Conservation (phyloP, 257 asterid genomes). For the Striga asiatica region DNA sequence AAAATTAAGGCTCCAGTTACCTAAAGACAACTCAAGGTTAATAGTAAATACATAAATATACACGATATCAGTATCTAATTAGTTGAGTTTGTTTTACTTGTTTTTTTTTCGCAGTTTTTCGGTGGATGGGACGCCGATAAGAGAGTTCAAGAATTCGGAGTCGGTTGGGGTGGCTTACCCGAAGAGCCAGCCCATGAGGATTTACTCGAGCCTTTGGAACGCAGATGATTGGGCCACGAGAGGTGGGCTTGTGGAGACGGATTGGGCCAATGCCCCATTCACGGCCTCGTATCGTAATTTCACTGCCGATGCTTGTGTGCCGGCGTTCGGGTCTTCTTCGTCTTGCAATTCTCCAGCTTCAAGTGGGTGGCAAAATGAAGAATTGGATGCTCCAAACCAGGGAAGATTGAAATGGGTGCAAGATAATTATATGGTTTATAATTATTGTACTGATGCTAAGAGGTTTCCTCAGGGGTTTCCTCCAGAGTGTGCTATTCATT, state of each 20-base stretch:
- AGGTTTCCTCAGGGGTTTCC: constrained; percentile 35
- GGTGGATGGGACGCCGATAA: constrained; percentile 27
- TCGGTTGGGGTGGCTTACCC: constrained; percentile 31
- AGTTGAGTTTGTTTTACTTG: background rate
- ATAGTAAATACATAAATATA: too few relatives aligned
- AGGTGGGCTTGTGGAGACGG: constrained; percentile 29
- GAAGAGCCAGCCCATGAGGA: constrained; percentile 33
- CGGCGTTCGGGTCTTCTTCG: constrained; percentile 17
- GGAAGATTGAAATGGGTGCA: constrained; percentile 26
- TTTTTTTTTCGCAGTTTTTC: constrained; percentile 16
- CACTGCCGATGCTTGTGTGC: constrained; percentile 19
- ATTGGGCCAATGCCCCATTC: constrained; percentile 27
- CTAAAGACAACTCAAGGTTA: too few relatives aligned
- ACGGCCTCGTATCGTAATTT: constrained; percentile 27
- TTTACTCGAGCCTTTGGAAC: constrained; percentile 39
- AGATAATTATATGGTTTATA: constrained; percentile 31
- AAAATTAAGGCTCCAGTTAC: too few relatives aligned
- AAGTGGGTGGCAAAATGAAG: constrained; percentile 24
- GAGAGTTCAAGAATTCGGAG: constrained; percentile 37
- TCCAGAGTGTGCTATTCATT: constrained; percentile 15
- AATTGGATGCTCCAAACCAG: constrained; percentile 20
- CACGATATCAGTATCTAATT: too few relatives aligned
- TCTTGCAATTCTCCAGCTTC: constrained; percentile 10
- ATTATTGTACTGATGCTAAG: constrained; percentile 30
- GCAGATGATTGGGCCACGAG: constrained; percentile 34